A percentile compares a stretch with the other conserved stretches of the same genome.
These are phyloP conservation scores for Chimonanthus praecox DNA, from an alignment of 164 flowering plant species.

Conservation along the genomic window DNA sequence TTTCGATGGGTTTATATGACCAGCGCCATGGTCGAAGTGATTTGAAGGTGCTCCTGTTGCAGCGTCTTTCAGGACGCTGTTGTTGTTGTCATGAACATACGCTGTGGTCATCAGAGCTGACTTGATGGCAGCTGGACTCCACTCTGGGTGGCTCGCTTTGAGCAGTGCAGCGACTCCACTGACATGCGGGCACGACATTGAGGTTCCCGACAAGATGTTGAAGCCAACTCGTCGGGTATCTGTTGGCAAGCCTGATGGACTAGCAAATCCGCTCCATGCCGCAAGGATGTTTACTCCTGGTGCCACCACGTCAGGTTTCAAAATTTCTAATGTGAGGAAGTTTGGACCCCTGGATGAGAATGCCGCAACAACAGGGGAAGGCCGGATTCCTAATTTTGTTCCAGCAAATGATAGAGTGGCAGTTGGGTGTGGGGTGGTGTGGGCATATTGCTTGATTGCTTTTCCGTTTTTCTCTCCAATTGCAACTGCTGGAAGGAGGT, in stretches of 20 bases:
- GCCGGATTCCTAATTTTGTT: constrained; percentile 22
- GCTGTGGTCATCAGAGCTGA: constrained; percentile 39
- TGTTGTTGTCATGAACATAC: constrained; percentile 27
- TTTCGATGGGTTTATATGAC: constrained; percentile 28
- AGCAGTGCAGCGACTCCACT: constrained; percentile 39
- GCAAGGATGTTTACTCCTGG: constrained; percentile 40
- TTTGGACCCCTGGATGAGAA: constrained; percentile 44
- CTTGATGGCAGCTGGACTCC: constrained; percentile 38
- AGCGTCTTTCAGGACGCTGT: constrained; percentile 19
- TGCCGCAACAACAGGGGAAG: constrained; percentile 28
- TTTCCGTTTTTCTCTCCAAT: constrained; percentile 24
- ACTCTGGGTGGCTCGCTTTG: constrained; percentile 29
- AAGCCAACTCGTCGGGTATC: constrained; percentile 26
- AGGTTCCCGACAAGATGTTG: constrained; percentile 34
- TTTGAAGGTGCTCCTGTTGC: constrained; percentile 20
- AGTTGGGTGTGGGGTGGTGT: constrained; percentile 13
- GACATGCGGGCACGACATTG: constrained; percentile 41
- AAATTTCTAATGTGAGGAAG: constrained; percentile 19
- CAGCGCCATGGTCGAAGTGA: constrained; percentile 27
- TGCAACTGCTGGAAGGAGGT: constrained; percentile 28
- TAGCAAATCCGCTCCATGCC: constrained; percentile 22
- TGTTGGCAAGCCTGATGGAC: constrained; percentile 19
- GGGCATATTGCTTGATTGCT: constrained; percentile 21
- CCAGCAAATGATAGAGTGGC: constrained; percentile 26
- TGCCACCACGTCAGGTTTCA: constrained; percentile 35